phyloP scores from a whole-genome alignment of 495 filamentous ascomycete genomes.

The Penicillium samsonianum region DNA sequence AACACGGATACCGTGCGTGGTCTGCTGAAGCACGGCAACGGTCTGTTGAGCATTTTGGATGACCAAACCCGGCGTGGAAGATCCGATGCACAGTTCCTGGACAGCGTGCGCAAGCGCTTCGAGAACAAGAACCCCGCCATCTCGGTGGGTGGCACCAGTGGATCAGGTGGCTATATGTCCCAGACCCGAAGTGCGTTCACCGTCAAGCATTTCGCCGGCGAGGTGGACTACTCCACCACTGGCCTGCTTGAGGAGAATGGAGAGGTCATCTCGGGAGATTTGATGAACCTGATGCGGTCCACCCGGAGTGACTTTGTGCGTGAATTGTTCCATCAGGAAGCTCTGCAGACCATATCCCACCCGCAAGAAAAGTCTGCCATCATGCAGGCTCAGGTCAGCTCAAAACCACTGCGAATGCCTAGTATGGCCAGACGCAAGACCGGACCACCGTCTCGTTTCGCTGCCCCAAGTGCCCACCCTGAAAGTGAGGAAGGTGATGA shows the following conservation, averaged over 20 bases:
- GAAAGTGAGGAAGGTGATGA: slow-evolving; percentile 56
- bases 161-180: slow-evolving; percentile 80
- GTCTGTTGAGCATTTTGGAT: slow-evolving; percentile 88
- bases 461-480: slow-evolving; percentile 34
- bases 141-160: slow-evolving; percentile 65
- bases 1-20: slow-evolving; percentile 92
- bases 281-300: slow-evolving; percentile 91
- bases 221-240: slow-evolving; percentile 89
- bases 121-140: slow-evolving; percentile 93
- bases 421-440: slow-evolving; percentile 82
- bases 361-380: slow-evolving; percentile 87
- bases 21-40: slow-evolving; percentile 87
- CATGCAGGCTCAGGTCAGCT: slow-evolving; percentile 95
- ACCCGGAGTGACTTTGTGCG: slow-evolving; percentile 85
- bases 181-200: slow-evolving; percentile 76
- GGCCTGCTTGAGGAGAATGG: slow-evolving; percentile 92
- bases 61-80: slow-evolving; percentile 89
- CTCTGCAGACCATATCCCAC: slow-evolving; percentile 84
- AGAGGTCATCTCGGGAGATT: slow-evolving; percentile 90
- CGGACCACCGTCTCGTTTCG: slow-evolving; percentile 46
- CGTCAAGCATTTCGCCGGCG: slow-evolving; percentile 91
- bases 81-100: slow-evolving; percentile 84
- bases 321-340: slow-evolving; percentile 91
- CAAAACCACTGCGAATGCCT: slow-evolving; percentile 86
- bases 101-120: slow-evolving; percentile 87